A percentile compares a stretch with the other conserved stretches of the same genome.
Conservation (phyloP, 257 asterid species). For the Osmanthus fragrans region DNA sequence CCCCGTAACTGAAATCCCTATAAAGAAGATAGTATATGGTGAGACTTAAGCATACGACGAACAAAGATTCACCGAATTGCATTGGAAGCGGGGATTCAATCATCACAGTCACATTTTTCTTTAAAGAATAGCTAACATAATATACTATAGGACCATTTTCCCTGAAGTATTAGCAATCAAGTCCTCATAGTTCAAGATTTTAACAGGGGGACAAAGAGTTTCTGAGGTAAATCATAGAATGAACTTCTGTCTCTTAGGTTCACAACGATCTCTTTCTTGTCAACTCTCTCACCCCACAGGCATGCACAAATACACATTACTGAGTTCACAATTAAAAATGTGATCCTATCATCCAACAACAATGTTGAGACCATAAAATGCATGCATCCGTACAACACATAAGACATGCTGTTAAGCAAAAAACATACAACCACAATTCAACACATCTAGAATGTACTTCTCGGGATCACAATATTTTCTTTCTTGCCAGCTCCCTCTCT, state of each 20-base stretch:
- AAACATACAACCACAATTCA: not conserved
- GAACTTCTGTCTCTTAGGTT: not conserved
- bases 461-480: not conserved
- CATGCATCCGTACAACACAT: not conserved
- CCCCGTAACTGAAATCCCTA: slow-evolving; percentile 74
- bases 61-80: not conserved
- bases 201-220: not conserved
- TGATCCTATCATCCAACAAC: not conserved
- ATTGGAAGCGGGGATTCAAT: not conserved
- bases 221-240: not conserved
- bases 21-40: slow-evolving; percentile 23
- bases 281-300: not conserved
- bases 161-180: not conserved
- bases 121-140: not conserved
- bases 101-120: not conserved
- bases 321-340: not conserved
- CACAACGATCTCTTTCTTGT: not conserved
- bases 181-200: not conserved
- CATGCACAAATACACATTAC: not conserved
- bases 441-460: no score
- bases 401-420: not conserved
- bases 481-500: not conserved
- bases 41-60: not conserved
- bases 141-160: not conserved
- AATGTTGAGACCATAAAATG: not conserved